Conservation (phyloP, 192 early-diverging fungal genomes). For the Coemansia erecta region DNA sequence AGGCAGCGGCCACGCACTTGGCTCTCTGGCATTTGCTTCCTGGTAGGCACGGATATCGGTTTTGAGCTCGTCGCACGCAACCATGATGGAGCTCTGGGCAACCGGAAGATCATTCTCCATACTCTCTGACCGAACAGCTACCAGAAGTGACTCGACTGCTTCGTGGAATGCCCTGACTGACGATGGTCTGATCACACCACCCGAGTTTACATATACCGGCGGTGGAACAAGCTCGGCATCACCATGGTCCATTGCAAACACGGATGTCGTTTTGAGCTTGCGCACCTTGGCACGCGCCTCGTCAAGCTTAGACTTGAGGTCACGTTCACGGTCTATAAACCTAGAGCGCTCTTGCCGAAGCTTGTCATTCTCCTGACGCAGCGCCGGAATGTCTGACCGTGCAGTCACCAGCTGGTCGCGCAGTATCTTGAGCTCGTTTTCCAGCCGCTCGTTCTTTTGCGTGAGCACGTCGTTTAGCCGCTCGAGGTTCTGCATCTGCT, state of each 20-base stretch:
- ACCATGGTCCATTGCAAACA: slow-evolving; percentile 52
- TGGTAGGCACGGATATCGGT: slow-evolving; percentile 78
- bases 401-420: slow-evolving; percentile 42
- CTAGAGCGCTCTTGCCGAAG: slow-evolving; percentile 36
- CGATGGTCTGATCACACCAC: slow-evolving; percentile 69
- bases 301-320: slow-evolving; percentile 55
- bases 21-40: slow-evolving; percentile 28
- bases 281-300: slow-evolving; percentile 54
- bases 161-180: slow-evolving; percentile 73
- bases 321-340: slow-evolving; percentile 41
- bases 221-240: slow-evolving; percentile 52
- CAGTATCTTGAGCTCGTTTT: slow-evolving; percentile 46
- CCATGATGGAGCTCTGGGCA: slow-evolving; percentile 80
- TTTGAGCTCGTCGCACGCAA: slow-evolving; percentile 78
- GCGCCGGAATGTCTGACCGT: slow-evolving; percentile 43
- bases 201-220: slow-evolving; percentile 52
- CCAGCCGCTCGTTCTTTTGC: slow-evolving; percentile 52
- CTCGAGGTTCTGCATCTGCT: slow-evolving; percentile 52
- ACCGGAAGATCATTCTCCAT: slow-evolving; percentile 64
- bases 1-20: slow-evolving; percentile 47
- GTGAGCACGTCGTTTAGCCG: slow-evolving; percentile 47
- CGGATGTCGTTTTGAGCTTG: slow-evolving; percentile 56
- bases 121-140: slow-evolving; percentile 69
- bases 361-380: slow-evolving; percentile 41
- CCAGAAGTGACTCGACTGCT: slow-evolving; percentile 78